Base-by-base conservation (phyloP, 176 grass and related monocot species). In the Dactylis glomerata region DNA sequence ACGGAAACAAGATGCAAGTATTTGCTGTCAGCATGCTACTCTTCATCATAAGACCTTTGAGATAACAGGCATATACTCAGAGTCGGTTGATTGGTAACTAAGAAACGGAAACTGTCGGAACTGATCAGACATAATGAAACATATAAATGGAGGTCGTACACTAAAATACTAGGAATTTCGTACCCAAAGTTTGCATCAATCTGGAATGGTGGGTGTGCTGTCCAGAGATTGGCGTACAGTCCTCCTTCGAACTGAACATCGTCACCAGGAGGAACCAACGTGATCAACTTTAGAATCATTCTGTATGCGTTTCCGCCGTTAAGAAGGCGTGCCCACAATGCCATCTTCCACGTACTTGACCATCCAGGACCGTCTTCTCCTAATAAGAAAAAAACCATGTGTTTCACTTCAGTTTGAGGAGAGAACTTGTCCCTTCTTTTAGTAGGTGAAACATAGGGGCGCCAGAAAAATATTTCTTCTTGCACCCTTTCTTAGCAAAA, bases 291-390 rank as follows among this genome's bases (percentile, higher is more conserved):
- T 20, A 63, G 85, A 28, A 97, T 64, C 91, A 97, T 88, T 68
- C 30, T 90, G 82, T 97, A 94, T 55, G 94, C 91, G 34, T 94
- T 88, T 66, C 90, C 80, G 16, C 87, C 85, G 55, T 89, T 92
- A 41, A 49, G 80, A 89, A 97, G 82, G 32, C 68, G 89, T 68
- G 91, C 85, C 94, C 92, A 94, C 57, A 94, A 81, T 58, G 91
- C 89, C 91, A 90, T 90, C 85, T 97, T 97, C 94, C 94, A 97
- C 88, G 90, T 91, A 42, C 85, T 94, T 8, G 94, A 97, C 94
- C 94, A 97, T 27, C 85, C 94, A 77, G 94, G 94, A 30, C 91
- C 94, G 31, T 84, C 89, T 76, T 93, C 91, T 24, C 94, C 87
- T 94, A 41, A 56, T 19, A 59, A 73, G 46, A 62, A 83, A 10